Conservation (phyloP, 257 asterid genomes). For the Solanum piurae region DNA sequence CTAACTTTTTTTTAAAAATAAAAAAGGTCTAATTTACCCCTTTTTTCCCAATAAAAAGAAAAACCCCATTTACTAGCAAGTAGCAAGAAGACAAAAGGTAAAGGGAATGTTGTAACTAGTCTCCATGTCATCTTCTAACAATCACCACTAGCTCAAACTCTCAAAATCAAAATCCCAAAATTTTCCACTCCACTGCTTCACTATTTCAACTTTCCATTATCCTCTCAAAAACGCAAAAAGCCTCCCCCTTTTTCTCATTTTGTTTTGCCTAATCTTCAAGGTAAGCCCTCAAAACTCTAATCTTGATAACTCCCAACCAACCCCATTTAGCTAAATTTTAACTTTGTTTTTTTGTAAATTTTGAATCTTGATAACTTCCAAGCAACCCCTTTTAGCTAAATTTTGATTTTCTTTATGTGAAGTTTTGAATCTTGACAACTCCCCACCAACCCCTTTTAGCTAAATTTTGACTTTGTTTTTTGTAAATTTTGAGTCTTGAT, state of each 20-base stretch:
- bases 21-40: too few species aligned
- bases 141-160: neutral
- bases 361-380: neutral
- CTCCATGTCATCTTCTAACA: neutral
- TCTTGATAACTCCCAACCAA: neutral
- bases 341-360: neutral
- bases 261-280: neutral
- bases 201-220: neutral
- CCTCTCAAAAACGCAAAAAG: neutral
- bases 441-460: neutral
- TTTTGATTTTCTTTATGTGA: neutral
- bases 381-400: neutral
- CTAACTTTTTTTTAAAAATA: too few species aligned
- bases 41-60: too few species aligned
- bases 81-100: neutral
- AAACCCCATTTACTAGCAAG: neutral
- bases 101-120: neutral
- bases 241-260: neutral
- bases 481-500: neutral
- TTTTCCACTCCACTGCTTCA: slow-evolving; percentile 7
- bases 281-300: neutral
- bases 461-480: neutral
- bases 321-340: neutral
- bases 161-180: neutral
- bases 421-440: neutral